These are phyloP conservation scores for Entophlyctis luteolus DNA, from an alignment of 192 early-diverging fungal species.

Conservation along the genomic window DNA sequence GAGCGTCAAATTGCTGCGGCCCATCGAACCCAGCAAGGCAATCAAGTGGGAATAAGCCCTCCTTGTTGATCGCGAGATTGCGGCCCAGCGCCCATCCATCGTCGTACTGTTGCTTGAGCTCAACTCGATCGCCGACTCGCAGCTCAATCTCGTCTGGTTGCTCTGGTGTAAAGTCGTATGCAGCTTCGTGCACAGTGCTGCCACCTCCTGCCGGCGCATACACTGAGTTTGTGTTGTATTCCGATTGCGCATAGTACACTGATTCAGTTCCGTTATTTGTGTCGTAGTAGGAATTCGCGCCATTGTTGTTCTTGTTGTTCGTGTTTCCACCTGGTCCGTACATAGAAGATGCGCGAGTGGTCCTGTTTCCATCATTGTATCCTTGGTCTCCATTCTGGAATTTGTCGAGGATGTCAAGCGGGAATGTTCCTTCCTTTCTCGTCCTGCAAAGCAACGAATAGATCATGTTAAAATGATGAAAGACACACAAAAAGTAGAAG, in stretches of 20 bases:
- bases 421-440: constrained; percentile 31
- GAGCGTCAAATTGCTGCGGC: background rate
- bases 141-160: background rate
- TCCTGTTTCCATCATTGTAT: background rate
- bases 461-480: too few species aligned
- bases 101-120: constrained; percentile 4
- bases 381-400: background rate
- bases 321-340: background rate
- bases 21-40: background rate
- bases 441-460: too few species aligned
- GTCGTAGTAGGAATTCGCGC: background rate
- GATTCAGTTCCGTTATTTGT: background rate
- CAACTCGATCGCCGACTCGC: background rate
- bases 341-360: background rate
- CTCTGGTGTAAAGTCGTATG: background rate
- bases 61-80: constrained; percentile 2
- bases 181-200: background rate
- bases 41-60: constrained; percentile 14
- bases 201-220: background rate
- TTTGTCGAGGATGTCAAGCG: constrained; percentile 18
- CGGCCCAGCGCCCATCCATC: constrained; percentile 15
- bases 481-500: background rate
- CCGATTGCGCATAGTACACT: constrained; percentile 3
- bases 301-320: background rate
- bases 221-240: background rate